These are phyloP conservation scores for Cadophora sp. DNA, from an alignment of 2,329 filamentous ascomycete species.

Conservation along the genomic window DNA sequence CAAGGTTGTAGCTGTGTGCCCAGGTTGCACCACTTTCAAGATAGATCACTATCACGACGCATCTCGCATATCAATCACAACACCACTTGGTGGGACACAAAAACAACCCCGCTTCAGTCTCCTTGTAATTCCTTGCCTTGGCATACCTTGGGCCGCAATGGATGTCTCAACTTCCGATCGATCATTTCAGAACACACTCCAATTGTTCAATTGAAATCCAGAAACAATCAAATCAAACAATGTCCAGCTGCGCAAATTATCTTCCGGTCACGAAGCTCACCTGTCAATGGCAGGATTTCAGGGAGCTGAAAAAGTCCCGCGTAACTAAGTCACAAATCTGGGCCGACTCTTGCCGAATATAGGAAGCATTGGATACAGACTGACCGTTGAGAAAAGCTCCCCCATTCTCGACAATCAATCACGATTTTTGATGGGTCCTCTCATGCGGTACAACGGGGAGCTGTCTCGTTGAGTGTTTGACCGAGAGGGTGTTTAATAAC, in stretches of 20 bases:
- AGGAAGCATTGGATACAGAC: slow-evolving; percentile 38
- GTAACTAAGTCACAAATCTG: slow-evolving; percentile 25
- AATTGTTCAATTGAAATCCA: slow-evolving; percentile 7
- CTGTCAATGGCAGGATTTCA: slow-evolving; percentile 18
- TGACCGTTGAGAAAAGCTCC: background rate
- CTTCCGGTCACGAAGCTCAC: slow-evolving; percentile 21
- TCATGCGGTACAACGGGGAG: slow-evolving; percentile 1
- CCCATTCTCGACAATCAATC: slow-evolving; percentile 24
- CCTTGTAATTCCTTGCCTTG: background rate
- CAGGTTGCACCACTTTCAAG: slow-evolving; percentile 8
- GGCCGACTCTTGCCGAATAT: slow-evolving; percentile 33
- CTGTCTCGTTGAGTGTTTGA: slow-evolving; percentile 15
- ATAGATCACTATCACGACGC: background rate
- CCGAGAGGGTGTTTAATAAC: slow-evolving; percentile 27
- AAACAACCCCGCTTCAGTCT: slow-evolving; percentile 9
- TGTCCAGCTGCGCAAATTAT: slow-evolving; percentile 11
- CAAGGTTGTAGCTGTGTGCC: background rate
- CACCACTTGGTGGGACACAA: background rate
- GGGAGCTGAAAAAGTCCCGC: slow-evolving; percentile 27
- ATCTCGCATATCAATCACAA: background rate
- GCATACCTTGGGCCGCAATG: slow-evolving; percentile 8
- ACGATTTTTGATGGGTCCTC: background rate
- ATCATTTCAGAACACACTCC: slow-evolving; percentile 12
- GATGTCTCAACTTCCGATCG: slow-evolving; percentile 13
- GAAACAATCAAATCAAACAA: slow-evolving; percentile 14